Evolutionary conservation across 1,284 basidiomycete genomes (phyloP).

Genomic region (Porogramme epimiltina): DNA sequence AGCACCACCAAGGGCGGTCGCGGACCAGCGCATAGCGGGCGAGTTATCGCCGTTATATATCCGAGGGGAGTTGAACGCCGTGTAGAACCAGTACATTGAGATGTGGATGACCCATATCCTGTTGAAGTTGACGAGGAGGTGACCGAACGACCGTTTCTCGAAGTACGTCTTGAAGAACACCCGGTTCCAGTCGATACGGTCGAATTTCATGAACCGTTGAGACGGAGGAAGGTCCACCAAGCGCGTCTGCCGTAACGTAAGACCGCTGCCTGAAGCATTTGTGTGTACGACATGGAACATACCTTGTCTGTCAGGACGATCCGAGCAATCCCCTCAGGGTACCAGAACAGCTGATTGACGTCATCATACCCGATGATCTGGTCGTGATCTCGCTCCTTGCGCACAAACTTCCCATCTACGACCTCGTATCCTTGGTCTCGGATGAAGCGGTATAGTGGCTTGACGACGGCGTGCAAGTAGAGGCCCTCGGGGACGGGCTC

Average conservation of each 20-base stretch:
- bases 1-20: slow-evolving; percentile 87
- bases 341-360: slow-evolving; percentile 99
- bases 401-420: slow-evolving; percentile 93
- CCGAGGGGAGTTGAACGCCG: slow-evolving; percentile 88
- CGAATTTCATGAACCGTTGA: slow-evolving; percentile 93
- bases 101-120: slow-evolving; percentile 97
- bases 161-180: slow-evolving; percentile 98
- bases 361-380: slow-evolving; percentile 99
- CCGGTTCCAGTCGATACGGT: slow-evolving; percentile 91
- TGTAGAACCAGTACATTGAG: slow-evolving; percentile 93
- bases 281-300: slow-evolving; percentile 14
- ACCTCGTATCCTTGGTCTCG: slow-evolving; percentile 99
- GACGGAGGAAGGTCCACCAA: slow-evolving; percentile 88
- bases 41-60: slow-evolving; percentile 70
- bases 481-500: slow-evolving; percentile 96
- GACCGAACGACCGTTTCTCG: slow-evolving; percentile 92
- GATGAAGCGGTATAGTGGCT: slow-evolving; percentile 97
- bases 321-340: slow-evolving; percentile 96
- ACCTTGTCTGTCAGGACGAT: slow-evolving; percentile 91
- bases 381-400: slow-evolving; percentile 92
- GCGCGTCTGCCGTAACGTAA: slow-evolving; percentile 57
- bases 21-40: slow-evolving; percentile 84
- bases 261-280: neutral
- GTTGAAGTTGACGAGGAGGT: slow-evolving; percentile 97
- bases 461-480: slow-evolving; percentile 89